Percentiles rank a stretch among this genome's conserved stretches.
Conservation (phyloP, 495 filamentous ascomycete genomes). For the Xylaria grammica region DNA sequence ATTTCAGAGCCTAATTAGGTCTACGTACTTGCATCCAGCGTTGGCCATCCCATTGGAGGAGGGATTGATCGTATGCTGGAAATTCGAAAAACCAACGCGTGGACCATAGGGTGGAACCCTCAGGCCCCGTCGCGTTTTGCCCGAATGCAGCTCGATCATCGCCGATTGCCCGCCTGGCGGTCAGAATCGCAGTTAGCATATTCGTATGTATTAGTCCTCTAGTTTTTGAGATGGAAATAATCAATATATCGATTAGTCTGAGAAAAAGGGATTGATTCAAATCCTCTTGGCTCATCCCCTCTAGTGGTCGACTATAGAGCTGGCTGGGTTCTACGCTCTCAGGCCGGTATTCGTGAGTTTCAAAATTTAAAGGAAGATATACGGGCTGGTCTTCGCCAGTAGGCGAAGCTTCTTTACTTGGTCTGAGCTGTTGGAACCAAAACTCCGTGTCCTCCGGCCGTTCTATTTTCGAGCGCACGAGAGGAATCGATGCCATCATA, state of each 20-base stretch:
- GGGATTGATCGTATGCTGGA: neutral
- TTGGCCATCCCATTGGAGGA: neutral
- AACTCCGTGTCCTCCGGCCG: too few relatives aligned
- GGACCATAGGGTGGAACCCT: neutral
- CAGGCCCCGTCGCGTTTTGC: neutral
- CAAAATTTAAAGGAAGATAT: neutral
- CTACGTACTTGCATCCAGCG: too few relatives aligned
- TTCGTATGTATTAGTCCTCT: neutral
- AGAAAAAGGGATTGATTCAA: neutral
- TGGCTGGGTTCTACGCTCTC: neutral
- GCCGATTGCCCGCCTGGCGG: neutral
- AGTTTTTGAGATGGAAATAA: neutral
- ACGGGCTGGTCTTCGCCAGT: neutral
- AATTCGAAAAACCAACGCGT: conserved; percentile 4
- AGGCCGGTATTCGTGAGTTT: accelerated
- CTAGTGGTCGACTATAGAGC: neutral
- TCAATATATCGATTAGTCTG: neutral
- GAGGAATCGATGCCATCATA: conserved; percentile 15
- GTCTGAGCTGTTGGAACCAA: neutral
- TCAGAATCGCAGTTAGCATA: neutral
- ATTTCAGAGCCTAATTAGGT: neutral
- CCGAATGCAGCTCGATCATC: neutral
- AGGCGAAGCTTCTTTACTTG: neutral
- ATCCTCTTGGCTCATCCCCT: too few relatives aligned
- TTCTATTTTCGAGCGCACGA: too few relatives aligned